Evolutionary conservation across 805 yeast species (phyloP).

Genomic region (Cyberlindnera amylophila): DNA sequence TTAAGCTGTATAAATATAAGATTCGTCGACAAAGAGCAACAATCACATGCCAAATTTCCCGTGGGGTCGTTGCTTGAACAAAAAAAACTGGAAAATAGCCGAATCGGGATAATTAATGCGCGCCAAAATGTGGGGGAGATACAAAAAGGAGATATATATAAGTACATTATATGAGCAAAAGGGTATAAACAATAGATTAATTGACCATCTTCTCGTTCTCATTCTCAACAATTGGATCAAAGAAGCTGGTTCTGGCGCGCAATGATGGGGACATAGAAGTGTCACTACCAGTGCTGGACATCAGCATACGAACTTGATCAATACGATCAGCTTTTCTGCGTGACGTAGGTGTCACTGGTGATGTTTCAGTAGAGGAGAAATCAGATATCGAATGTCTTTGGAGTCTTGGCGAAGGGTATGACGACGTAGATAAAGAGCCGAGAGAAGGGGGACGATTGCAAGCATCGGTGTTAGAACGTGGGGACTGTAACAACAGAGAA

Average conservation of each 20-base stretch:
- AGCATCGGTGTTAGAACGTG: background rate
- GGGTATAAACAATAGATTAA: too few species aligned
- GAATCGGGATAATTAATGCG: too few species aligned
- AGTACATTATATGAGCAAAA: too few species aligned
- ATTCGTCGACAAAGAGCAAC: too few species aligned
- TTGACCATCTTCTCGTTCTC: background rate
- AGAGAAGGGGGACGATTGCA: background rate
- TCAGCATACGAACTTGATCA: background rate
- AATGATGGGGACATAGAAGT: background rate
- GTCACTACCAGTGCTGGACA: background rate
- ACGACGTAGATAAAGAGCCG: background rate
- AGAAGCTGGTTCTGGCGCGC: background rate
- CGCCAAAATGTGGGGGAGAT: too few species aligned
- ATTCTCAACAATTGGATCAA: slow-evolving; percentile 1
- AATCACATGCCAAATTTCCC: too few species aligned
- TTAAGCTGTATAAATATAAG: too few species aligned
- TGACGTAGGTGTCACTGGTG: background rate
- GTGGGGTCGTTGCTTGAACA: too few species aligned
- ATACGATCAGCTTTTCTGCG: background rate
- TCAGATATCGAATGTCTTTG: background rate
- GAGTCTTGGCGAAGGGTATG: background rate
- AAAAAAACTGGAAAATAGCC: too few species aligned
- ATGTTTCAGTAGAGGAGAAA: background rate
- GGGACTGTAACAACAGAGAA: background rate
- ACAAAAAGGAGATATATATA: too few species aligned